A percentile compares a stretch with the other conserved stretches of the same genome.
phyloP scores from a whole-genome alignment of 1,284 basidiomycete genomes.

The Cystobasidium sp. region DNA sequence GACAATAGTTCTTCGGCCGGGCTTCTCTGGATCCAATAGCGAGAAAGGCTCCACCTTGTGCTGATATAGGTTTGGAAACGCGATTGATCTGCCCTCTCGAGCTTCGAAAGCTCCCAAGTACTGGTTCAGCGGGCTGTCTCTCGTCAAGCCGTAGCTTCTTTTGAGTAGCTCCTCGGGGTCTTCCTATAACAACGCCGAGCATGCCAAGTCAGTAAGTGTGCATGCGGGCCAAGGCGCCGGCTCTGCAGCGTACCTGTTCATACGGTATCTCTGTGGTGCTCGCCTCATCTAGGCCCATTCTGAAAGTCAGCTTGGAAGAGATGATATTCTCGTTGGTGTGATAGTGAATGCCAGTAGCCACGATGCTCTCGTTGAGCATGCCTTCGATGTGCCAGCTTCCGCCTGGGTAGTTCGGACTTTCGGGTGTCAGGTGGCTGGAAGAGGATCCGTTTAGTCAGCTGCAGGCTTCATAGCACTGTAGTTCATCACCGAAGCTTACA shows the following conservation, averaged over 20 bases:
- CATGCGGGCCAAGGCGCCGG: background rate
- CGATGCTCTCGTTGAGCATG: conserved; percentile 64
- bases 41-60: conserved; percentile 61
- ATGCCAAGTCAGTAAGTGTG: background rate
- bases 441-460: background rate
- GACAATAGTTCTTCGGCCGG: conserved; percentile 63
- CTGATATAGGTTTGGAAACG: conserved; percentile 66
- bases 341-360: conserved; percentile 62
- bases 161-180: conserved; percentile 23
- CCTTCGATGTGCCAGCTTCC: conserved; percentile 65
- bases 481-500: conserved; percentile 59
- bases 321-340: conserved; percentile 48
- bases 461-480: background rate
- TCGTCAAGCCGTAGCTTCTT: conserved; percentile 24
- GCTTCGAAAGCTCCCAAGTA: conserved; percentile 58
- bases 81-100: conserved; percentile 58
- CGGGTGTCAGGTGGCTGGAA: conserved; percentile 58
- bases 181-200: background rate
- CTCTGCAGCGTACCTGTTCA: conserved; percentile 24
- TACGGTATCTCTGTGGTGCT: conserved; percentile 30
- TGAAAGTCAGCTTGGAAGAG: conserved; percentile 43
- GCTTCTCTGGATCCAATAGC: conserved; percentile 59
- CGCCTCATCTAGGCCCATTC: conserved; percentile 15
- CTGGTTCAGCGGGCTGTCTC: conserved; percentile 51
- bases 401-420: conserved; percentile 58